Evolutionary conservation across 169 alveolate species (phyloP), one percentile per base, ranked within the genome.

Genomic region (Plasmodium knowlesi): DNA sequence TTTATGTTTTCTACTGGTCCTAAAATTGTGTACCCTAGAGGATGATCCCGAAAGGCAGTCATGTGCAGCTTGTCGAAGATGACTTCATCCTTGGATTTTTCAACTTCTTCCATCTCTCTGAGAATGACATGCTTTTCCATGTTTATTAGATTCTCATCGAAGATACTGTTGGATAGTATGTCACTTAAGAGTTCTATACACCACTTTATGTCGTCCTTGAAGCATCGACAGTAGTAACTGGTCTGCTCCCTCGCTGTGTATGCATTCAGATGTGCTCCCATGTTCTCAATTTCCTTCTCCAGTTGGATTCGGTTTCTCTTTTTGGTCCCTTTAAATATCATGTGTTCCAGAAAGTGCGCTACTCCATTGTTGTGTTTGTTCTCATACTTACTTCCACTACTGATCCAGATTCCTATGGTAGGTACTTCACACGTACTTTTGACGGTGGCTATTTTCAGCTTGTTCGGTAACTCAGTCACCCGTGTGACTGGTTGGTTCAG

Each of bases 161-260:
- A 97, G 41, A 88, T 85, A 76, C 99, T 98, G 95, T 98, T 97
- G 39, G 96, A 95, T 43, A 98, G 94, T 93, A 98, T 98, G 92
- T 99, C 99, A 72, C 98, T 95, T 28, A 99, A 92, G 10, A 99
- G 95, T 86, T 98, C 99, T 73, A 98, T 95, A 76, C 99, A 97
- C 94, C 97, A 93, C 43, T 98, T 96, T 22, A 96, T 54, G 46
- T 98, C 97, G 12, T 97, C 92, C 79, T 97, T 97, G 91, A 98
- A 97, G 37, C 98, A 97, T 32, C 97, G 97, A 90, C 98, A 97
- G 70, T 98, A 96, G 92, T 96, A 96, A 93, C 98, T 98, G 0
- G 99, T 98, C 93, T 98, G 99, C 83, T 99, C 99, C 92, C 99
- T 96, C 25, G 99, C 98, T 16, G 99, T 99, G 94, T 98, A 99